Conservation (phyloP, 2,329 filamentous ascomycete species). For the Thelonectria discophora region DNA sequence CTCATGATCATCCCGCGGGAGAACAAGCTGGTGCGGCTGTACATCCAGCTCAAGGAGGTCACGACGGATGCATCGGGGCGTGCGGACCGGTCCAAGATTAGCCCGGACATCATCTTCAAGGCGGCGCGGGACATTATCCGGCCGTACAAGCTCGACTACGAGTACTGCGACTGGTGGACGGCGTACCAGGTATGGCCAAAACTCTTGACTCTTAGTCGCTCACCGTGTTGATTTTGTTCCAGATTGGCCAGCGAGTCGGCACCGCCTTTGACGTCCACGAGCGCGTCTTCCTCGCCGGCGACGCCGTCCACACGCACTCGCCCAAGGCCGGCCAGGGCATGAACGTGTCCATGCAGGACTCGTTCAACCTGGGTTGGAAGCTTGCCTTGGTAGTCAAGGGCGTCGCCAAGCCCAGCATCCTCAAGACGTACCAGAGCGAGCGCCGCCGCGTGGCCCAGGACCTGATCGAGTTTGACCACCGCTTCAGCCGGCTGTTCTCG, state of each 20-base stretch:
- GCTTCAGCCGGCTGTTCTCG: conserved; percentile 62
- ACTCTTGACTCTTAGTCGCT: no score
- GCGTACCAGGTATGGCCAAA: conserved; percentile 42
- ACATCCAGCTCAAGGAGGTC: conserved; percentile 30
- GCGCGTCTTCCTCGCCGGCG: neutral
- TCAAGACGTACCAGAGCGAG: conserved; percentile 49
- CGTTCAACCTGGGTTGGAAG: neutral
- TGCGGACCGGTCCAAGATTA: conserved; percentile 24
- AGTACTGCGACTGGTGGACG: conserved; percentile 37
- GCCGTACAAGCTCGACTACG: conserved; percentile 59
- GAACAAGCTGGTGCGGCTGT: conserved; percentile 39
- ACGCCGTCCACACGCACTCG: neutral
- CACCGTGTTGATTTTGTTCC: conserved; percentile 33
- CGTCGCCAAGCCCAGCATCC: neutral
- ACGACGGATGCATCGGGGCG: conserved; percentile 14
- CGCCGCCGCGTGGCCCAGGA: conserved; percentile 69
- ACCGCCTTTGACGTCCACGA: conserved; percentile 30
- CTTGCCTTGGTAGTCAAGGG: neutral
- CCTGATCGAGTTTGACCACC: conserved; percentile 71
- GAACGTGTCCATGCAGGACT: neutral
- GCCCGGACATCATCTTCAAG: conserved; percentile 55
- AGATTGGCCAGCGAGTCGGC: conserved; percentile 68
- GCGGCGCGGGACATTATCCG: conserved; percentile 61
- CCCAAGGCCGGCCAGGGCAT: neutral
- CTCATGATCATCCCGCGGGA: conserved; percentile 43